Evolutionary conservation across 2,329 filamentous ascomycete species (phyloP).

Genomic region (Laburnicola sp.): DNA sequence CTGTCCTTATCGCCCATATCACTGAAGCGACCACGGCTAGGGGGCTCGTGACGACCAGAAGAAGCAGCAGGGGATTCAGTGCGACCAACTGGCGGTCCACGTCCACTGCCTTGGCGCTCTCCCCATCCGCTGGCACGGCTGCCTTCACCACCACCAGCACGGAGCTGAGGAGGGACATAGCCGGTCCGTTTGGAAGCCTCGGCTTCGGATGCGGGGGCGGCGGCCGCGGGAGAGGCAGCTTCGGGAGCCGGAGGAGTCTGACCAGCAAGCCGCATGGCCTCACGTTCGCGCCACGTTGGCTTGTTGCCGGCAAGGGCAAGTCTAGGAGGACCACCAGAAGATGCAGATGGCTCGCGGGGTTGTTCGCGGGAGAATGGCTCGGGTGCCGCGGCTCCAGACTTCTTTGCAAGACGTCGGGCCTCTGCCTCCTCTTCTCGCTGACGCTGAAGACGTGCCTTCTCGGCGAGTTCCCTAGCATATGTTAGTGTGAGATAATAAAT

Average conservation of each 20-base stretch:
- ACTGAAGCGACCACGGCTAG: slow-evolving; percentile 34
- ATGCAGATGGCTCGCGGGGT: slow-evolving; percentile 34
- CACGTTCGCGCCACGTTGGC: slow-evolving; percentile 73
- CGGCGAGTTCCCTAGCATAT: slow-evolving; percentile 60
- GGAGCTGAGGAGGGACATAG: slow-evolving; percentile 53
- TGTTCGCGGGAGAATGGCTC: slow-evolving; percentile 44
- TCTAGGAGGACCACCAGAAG: slow-evolving; percentile 59
- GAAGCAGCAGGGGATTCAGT: slow-evolving; percentile 39
- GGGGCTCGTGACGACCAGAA: slow-evolving; percentile 34
- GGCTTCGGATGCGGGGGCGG: slow-evolving; percentile 32
- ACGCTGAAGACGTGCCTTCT: slow-evolving; percentile 67
- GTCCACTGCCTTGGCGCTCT: slow-evolving; percentile 42
- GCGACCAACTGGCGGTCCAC: slow-evolving; percentile 29
- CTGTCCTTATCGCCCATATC: slow-evolving; percentile 29
- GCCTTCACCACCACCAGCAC: slow-evolving; percentile 34
- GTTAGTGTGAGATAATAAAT: slow-evolving; percentile 39
- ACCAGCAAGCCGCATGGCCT: slow-evolving; percentile 55
- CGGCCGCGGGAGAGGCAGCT: slow-evolving; percentile 39
- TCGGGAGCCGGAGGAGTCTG: slow-evolving; percentile 33
- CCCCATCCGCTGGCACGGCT: slow-evolving; percentile 43
- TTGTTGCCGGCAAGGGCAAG: slow-evolving; percentile 65
- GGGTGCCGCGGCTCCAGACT: slow-evolving; percentile 37
- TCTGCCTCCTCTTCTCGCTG: slow-evolving; percentile 87
- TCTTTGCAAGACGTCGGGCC: slow-evolving; percentile 70
- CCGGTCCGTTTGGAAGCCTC: slow-evolving; percentile 46